Percentiles rank a stretch among this genome's conserved stretches.
phyloP scores from a whole-genome alignment of 345 rosid species.

The Streptanthus diversifolius region DNA sequence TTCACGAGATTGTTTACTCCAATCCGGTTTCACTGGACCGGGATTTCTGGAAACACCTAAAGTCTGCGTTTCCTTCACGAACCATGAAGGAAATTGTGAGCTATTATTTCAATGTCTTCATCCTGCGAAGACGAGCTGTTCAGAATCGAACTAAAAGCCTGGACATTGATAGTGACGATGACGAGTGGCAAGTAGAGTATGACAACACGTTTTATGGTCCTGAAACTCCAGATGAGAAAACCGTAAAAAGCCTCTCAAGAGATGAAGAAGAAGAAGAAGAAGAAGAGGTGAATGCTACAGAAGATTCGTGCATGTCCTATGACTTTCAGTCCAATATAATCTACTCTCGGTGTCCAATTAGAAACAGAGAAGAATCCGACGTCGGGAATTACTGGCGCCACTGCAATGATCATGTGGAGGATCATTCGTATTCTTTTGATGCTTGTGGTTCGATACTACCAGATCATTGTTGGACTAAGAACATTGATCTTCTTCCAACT shows the following conservation, averaged over 20 bases:
- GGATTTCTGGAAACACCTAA: slow-evolving; percentile 67
- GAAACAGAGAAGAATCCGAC: slow-evolving; percentile 24
- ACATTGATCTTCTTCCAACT: slow-evolving; percentile 63
- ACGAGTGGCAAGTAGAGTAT: slow-evolving; percentile 59
- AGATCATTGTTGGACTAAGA: slow-evolving; percentile 38
- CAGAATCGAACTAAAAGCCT: slow-evolving; percentile 59
- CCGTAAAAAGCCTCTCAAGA: slow-evolving; percentile 17
- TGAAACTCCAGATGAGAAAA: slow-evolving; percentile 46
- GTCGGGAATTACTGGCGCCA: slow-evolving; percentile 30
- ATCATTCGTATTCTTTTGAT: slow-evolving; percentile 43
- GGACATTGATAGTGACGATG: slow-evolving; percentile 80
- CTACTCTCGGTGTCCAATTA: slow-evolving; percentile 22
- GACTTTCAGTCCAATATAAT: slow-evolving; percentile 39
- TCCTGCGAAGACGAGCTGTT: slow-evolving; percentile 54
- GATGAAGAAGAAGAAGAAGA: slow-evolving; percentile 9
- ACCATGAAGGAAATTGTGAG: slow-evolving; percentile 56
- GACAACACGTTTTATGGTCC: slow-evolving; percentile 19
- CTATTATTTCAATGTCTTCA: slow-evolving; percentile 77
- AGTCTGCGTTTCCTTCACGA: slow-evolving; percentile 55
- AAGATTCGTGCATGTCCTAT: slow-evolving; percentile 51
- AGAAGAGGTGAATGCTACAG: slow-evolving; percentile 21
- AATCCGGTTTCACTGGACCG: slow-evolving; percentile 50
- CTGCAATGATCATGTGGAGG: slow-evolving; percentile 37
- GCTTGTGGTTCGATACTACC: slow-evolving; percentile 39
- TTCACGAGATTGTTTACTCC: slow-evolving; percentile 56